Evolutionary conservation across 768 basidiomycete genomes (phyloP), one percentile per base, ranked within the genome.

Genomic region (Leccinum broughii): DNA sequence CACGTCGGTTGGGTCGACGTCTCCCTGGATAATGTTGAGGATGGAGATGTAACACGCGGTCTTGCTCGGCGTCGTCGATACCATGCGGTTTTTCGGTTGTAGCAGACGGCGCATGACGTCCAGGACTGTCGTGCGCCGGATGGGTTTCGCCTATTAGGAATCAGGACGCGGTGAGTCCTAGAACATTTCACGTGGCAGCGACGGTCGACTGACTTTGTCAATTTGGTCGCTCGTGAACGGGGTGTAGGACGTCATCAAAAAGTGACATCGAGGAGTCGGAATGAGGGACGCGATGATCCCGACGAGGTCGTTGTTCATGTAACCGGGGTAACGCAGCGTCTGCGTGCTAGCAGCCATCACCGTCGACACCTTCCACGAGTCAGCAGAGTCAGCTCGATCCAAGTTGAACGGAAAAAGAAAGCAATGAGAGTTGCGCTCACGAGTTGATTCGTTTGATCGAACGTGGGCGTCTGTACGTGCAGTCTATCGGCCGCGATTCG

Each of bases 221-320:
- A 98, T 92, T 70, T 94, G 89, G 74, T 98, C 96, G 64, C 92
- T 92, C 5, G 95, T 96, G 74, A 99, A 99, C 0, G 97, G 97
- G 7, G 97, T 99, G 69, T 98, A 99, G 14, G 94, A 94, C 10
- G 97, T 98, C 92, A 95, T 96, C 54, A 99, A 83, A 82, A 98
- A 98, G 75, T 99, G 96, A 71, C 95, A 98, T 54, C 95, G 84
- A 28, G 96, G 96, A 3, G 96, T 98, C 2, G 96, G 96, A 64
- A 99, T 98, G 55, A 99, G 84, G 15, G 93, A 94, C 6, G 96
- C 95, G 58, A 98, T 90, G 63, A 99, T 95, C 28, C 95, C 93
- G 64, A 98, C 95, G 39, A 98, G 85, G 70, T 99, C 96, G 68
- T 98, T 99, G 80, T 98, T 98, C 95, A 98, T 98, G 76, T 98